Evolutionary conservation across 2,329 filamentous ascomycete species (phyloP).

Genomic region (Gaeumannomyces sp.): DNA sequence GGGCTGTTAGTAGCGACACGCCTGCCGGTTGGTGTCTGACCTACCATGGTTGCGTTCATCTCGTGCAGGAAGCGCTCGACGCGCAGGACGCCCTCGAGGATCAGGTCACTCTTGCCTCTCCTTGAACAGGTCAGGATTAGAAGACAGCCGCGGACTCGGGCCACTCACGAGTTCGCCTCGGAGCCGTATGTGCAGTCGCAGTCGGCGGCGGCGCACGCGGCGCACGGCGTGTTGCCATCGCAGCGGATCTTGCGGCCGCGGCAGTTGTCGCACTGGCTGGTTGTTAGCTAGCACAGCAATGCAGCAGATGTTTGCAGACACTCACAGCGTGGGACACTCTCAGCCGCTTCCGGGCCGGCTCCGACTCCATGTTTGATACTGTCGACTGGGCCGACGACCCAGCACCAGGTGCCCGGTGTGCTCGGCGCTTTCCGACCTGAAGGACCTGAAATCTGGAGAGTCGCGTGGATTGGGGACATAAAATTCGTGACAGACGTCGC

Average conservation of each 20-base stretch:
- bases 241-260: slow-evolving; percentile 10
- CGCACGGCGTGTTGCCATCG: slow-evolving; percentile 10
- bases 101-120: slow-evolving; percentile 39
- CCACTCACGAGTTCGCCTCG: slow-evolving; percentile 10
- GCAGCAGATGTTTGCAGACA: neutral
- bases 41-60: slow-evolving; percentile 35
- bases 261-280: slow-evolving; percentile 9
- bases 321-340: slow-evolving; percentile 10
- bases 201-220: slow-evolving; percentile 9
- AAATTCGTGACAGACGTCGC: too few relatives aligned
- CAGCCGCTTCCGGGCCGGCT: slow-evolving; percentile 9
- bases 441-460: too few relatives aligned
- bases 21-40: slow-evolving; percentile 8
- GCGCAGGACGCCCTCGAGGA: slow-evolving; percentile 42
- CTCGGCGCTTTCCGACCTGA: too few relatives aligned
- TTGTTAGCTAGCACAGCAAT: neutral
- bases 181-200: slow-evolving; percentile 11
- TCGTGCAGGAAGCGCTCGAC: slow-evolving; percentile 41
- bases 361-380: neutral
- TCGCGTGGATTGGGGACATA: too few relatives aligned
- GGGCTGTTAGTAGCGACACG: neutral
- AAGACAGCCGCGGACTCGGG: too few relatives aligned
- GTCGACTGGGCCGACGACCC: neutral
- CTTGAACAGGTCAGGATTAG: neutral
- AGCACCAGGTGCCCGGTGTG: neutral